Evolutionary conservation across 2,329 filamentous ascomycete genomes (phyloP).

Genomic region (Sclerotinia minor): DNA sequence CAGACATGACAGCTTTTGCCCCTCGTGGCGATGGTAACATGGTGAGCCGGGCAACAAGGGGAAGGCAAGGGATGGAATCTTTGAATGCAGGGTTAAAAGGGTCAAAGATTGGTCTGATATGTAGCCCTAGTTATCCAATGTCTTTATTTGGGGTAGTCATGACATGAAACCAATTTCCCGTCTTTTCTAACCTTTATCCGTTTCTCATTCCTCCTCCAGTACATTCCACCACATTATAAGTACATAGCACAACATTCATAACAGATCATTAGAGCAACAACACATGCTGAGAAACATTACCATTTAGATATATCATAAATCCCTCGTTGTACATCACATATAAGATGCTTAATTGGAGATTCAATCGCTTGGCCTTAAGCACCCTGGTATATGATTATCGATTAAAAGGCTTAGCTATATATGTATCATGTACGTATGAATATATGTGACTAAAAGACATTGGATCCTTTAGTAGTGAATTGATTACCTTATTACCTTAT

Average conservation of each 20-base stretch:
- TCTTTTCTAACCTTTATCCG: neutral
- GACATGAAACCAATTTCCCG: neutral
- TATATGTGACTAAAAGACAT: no score
- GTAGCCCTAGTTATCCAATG: neutral
- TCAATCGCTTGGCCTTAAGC: no score
- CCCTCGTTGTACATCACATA: no score
- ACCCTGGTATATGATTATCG: no score
- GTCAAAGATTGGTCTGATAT: neutral
- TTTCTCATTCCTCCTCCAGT: neutral
- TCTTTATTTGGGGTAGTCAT: neutral
- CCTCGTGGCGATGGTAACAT: conserved; percentile 9
- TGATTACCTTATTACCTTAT: no score
- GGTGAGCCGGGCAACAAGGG: neutral
- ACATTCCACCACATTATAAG: neutral
- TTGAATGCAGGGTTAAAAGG: neutral
- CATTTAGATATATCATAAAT: neutral
- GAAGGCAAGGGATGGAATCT: neutral
- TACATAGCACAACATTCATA: neutral
- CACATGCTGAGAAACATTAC: neutral
- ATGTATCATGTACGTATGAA: no score
- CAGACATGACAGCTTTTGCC: neutral
- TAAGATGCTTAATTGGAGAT: no score
- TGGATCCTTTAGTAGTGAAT: no score
- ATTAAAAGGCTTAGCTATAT: no score
- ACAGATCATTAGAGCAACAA: neutral